These are phyloP conservation scores for Candida corydali DNA, from an alignment of 805 yeast species.

Conservation along the genomic window DNA sequence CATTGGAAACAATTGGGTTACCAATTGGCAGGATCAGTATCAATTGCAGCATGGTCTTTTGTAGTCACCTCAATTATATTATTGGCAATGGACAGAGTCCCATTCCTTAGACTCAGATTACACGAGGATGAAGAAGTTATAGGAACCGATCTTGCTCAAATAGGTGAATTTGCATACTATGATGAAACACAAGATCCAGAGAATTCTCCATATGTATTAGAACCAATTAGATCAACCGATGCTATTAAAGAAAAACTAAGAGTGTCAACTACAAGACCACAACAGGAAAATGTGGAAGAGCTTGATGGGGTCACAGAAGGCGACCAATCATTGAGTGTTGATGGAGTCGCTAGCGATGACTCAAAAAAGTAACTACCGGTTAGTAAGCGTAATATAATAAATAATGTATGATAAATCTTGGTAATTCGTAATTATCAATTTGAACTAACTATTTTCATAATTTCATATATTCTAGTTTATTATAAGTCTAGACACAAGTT, in stretches of 20 bases:
- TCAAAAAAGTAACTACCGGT: constrained; percentile 11
- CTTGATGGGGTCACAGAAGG: constrained; percentile 16
- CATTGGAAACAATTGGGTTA: constrained; percentile 80
- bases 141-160: constrained; percentile 87
- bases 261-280: constrained; percentile 18
- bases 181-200: constrained; percentile 56
- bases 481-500: no score
- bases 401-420: no score
- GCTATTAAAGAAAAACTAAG: constrained; percentile 31
- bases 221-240: constrained; percentile 67
- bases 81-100: constrained; percentile 65
- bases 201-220: constrained; percentile 56
- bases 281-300: constrained; percentile 11
- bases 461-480: no score
- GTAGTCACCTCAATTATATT: constrained; percentile 67
- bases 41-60: constrained; percentile 75
- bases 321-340: constrained; percentile 15
- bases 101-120: constrained; percentile 77
- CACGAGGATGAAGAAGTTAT: constrained; percentile 81
- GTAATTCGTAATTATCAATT: no score
- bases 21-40: constrained; percentile 75
- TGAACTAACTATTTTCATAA: no score
- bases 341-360: constrained; percentile 15
- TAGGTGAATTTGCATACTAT: constrained; percentile 80
- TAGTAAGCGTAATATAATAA: no score